phyloP scores from a whole-genome alignment of 306 rosid genomes.

The Begonia loranthoides region DNA sequence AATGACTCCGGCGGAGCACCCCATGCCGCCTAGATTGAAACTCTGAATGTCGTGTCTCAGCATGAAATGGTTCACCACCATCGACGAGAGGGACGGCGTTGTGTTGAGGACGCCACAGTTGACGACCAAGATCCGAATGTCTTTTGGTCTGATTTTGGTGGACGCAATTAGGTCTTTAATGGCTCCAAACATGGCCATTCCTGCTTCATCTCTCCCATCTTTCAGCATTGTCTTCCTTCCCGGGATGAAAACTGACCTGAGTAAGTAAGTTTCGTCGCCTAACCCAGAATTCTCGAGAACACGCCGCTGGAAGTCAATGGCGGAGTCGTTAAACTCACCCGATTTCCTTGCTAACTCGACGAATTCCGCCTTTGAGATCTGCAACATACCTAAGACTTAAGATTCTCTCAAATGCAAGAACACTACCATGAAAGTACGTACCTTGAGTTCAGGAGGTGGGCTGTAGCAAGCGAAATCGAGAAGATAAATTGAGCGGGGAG shows the following conservation, averaged over 20 bases:
- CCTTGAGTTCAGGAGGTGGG: constrained; percentile 54
- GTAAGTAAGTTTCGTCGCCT: constrained; percentile 44
- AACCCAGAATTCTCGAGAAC: constrained; percentile 45
- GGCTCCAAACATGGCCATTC: constrained; percentile 45
- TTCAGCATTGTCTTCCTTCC: constrained; percentile 18
- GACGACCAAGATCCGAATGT: constrained; percentile 35
- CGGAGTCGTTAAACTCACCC: constrained; percentile 32
- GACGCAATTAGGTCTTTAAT: constrained; percentile 29
- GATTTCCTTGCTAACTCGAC: constrained; percentile 41
- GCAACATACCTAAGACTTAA: constrained; percentile 2
- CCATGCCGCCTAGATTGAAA: constrained; percentile 64
- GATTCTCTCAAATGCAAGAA: neutral
- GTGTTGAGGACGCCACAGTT: constrained; percentile 48
- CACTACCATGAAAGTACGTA: constrained; percentile 2
- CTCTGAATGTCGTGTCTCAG: constrained; percentile 42
- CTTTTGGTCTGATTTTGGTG: constrained; percentile 27
- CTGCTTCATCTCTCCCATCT: constrained; percentile 41
- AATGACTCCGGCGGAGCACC: constrained; percentile 60
- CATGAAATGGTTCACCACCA: constrained; percentile 50
- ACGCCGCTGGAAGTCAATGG: constrained; percentile 35
- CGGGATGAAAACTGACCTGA: constrained; percentile 27
- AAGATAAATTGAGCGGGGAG: constrained; percentile 38
- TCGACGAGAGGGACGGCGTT: constrained; percentile 48
- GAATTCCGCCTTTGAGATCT: constrained; percentile 47
- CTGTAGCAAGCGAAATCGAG: constrained; percentile 59